These are phyloP conservation scores for Hanseniaspora gamundiae DNA, from an alignment of 1,139 yeast genomes.

Conservation along the genomic window DNA sequence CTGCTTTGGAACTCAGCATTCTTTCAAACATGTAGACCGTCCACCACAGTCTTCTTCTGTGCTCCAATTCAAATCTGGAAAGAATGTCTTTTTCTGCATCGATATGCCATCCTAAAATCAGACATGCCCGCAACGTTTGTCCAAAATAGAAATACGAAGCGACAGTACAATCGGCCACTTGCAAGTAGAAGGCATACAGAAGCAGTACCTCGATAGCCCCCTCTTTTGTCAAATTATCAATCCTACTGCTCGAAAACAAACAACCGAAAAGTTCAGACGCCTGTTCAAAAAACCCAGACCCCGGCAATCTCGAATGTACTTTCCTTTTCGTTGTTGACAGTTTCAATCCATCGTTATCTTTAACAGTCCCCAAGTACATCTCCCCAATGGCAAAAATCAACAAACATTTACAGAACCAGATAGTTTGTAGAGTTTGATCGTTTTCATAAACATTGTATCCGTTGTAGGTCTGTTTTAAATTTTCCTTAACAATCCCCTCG, in stretches of 20 bases:
- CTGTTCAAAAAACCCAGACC: conserved; percentile 63
- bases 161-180: conserved; percentile 75
- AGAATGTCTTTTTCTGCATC: conserved; percentile 61
- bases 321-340: neutral
- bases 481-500: conserved; percentile 62
- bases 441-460: conserved; percentile 23
- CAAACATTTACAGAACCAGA: conserved; percentile 70
- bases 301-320: conserved; percentile 42
- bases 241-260: conserved; percentile 65
- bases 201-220: conserved; percentile 76
- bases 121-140: conserved; percentile 60
- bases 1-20: conserved; percentile 77
- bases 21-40: conserved; percentile 82
- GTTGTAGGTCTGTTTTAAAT: conserved; percentile 46
- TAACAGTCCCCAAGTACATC: conserved; percentile 68
- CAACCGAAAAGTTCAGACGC: conserved; percentile 69
- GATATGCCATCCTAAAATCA: conserved; percentile 73
- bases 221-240: conserved; percentile 62
- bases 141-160: conserved; percentile 78
- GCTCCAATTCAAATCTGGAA: conserved; percentile 60
- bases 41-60: conserved; percentile 81
- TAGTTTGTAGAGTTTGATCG: conserved; percentile 57
- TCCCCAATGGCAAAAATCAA: conserved; percentile 76
- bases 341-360: conserved; percentile 21
- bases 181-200: conserved; percentile 68